Conservation (phyloP, 2,329 filamentous ascomycete species). For the Akanthomyces uredinophilus region DNA sequence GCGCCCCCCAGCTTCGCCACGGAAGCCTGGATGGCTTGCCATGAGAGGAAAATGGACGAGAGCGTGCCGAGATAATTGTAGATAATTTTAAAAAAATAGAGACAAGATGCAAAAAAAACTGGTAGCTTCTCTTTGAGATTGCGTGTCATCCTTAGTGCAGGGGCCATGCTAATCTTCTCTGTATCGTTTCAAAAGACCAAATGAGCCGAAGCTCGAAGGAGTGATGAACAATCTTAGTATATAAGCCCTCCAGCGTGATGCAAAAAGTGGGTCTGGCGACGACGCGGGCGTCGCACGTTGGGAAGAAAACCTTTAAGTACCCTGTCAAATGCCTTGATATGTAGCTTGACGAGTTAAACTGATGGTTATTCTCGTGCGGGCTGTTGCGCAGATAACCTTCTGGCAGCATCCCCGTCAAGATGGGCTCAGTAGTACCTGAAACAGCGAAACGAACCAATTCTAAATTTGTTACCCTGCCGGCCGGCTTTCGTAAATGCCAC, state of each 20-base stretch:
- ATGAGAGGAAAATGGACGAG: neutral
- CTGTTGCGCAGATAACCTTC: too few species aligned
- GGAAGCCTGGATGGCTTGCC: neutral
- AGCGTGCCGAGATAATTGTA: neutral
- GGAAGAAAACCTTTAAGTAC: too few species aligned
- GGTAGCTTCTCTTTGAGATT: slow-evolving; percentile 15
- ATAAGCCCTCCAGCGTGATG: neutral
- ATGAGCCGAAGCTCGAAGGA: slow-evolving; percentile 14
- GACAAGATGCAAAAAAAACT: slow-evolving; percentile 10
- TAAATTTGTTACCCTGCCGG: too few species aligned
- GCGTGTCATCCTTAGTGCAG: slow-evolving; percentile 72
- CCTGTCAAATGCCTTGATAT: too few species aligned
- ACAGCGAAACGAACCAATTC: too few species aligned
- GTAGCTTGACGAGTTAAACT: too few species aligned
- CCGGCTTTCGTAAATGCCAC: too few species aligned
- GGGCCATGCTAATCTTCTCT: slow-evolving; percentile 81
- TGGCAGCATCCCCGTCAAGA: too few species aligned
- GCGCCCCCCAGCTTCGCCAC: neutral
- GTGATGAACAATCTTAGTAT: neutral
- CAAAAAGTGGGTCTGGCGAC: neutral
- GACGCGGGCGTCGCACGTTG: too few species aligned
- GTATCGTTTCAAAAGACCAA: slow-evolving; percentile 28
- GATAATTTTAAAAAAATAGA: neutral
- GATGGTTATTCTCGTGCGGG: too few species aligned
- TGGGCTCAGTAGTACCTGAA: too few species aligned